Evolutionary conservation across 2,329 filamentous ascomycete genomes (phyloP).

Genomic region (Tolypocladium album): DNA sequence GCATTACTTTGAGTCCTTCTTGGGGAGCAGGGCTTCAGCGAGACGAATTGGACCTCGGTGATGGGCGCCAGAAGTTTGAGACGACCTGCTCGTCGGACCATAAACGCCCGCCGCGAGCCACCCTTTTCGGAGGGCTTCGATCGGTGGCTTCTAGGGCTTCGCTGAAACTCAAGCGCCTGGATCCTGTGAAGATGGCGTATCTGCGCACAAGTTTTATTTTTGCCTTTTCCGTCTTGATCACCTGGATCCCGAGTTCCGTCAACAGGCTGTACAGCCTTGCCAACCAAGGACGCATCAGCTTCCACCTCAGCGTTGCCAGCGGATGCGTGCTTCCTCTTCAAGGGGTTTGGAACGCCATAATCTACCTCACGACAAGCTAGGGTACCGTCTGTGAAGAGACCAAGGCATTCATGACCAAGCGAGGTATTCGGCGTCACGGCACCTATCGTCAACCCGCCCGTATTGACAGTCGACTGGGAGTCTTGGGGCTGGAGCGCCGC

Average conservation of each 20-base stretch:
- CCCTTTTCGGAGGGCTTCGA: conserved; percentile 12
- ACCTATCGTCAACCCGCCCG: conserved; percentile 8
- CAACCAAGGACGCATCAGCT: conserved; percentile 37
- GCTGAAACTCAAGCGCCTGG: conserved; percentile 23
- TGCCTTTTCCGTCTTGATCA: conserved; percentile 46
- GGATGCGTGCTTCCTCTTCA: conserved; percentile 66
- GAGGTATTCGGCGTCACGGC: conserved; percentile 2
- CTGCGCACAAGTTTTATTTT: conserved; percentile 51
- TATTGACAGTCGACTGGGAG: conserved; percentile 15
- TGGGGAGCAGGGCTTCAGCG: neutral
- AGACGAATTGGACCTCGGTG: conserved; percentile 5
- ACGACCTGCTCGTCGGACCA: conserved; percentile 17
- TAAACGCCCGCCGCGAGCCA: conserved; percentile 3
- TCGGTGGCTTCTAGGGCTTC: conserved; percentile 17
- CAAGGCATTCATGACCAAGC: conserved; percentile 6
- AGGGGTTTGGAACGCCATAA: conserved; percentile 70
- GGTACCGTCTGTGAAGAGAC: conserved; percentile 16
- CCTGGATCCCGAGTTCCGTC: conserved; percentile 56
- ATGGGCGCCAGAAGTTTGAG: conserved; percentile 14
- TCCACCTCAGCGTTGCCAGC: conserved; percentile 56
- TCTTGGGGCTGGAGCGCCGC: conserved; percentile 8
- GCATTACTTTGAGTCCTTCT: neutral
- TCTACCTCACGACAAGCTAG: conserved; percentile 61
- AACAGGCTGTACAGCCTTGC: conserved; percentile 62
- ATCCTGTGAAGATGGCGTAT: conserved; percentile 49